Evolutionary conservation across 306 rosid genomes (phyloP).

Genomic region (Ochetophila trinervis): DNA sequence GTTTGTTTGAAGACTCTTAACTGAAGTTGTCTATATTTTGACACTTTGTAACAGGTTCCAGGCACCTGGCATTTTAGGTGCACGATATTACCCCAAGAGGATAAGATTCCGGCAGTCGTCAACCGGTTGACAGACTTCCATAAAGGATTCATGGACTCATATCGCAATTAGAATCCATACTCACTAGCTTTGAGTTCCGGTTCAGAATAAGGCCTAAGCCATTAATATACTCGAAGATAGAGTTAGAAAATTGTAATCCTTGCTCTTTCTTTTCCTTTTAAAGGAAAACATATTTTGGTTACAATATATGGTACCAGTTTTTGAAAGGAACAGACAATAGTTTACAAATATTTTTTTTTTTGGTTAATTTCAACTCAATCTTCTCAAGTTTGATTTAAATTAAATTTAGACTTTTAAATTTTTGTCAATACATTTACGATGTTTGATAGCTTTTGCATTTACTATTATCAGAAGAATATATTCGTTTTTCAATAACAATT

Average conservation of each 20-base stretch:
- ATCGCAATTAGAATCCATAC: slow-evolving; percentile 37
- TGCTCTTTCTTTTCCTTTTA: not conserved
- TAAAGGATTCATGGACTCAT: slow-evolving; percentile 64
- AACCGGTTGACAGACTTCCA: slow-evolving; percentile 82
- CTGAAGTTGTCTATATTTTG: not conserved
- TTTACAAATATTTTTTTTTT: too few relatives aligned
- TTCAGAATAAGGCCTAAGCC: slow-evolving; percentile 23
- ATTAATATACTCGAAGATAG: not conserved
- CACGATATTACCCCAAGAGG: slow-evolving; percentile 93
- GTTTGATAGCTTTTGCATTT: too few relatives aligned
- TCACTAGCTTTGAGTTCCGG: slow-evolving; percentile 1
- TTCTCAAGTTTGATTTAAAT: too few relatives aligned
- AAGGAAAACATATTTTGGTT: slow-evolving; percentile 9
- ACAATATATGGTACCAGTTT: not conserved
- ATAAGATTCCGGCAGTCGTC: slow-evolving; percentile 84
- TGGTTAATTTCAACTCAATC: too few relatives aligned
- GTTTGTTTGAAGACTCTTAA: not conserved
- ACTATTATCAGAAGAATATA: too few relatives aligned
- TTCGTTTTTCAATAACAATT: too few relatives aligned
- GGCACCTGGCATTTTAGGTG: slow-evolving; percentile 99
- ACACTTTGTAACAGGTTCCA: slow-evolving; percentile 55
- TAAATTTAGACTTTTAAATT: too few relatives aligned
- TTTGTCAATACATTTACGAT: too few relatives aligned
- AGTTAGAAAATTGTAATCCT: slow-evolving; percentile 12
- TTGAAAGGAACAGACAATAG: not conserved